Evolutionary conservation across 192 early-diverging fungal genomes (phyloP).

Genomic region (Radiomyces spectabilis): DNA sequence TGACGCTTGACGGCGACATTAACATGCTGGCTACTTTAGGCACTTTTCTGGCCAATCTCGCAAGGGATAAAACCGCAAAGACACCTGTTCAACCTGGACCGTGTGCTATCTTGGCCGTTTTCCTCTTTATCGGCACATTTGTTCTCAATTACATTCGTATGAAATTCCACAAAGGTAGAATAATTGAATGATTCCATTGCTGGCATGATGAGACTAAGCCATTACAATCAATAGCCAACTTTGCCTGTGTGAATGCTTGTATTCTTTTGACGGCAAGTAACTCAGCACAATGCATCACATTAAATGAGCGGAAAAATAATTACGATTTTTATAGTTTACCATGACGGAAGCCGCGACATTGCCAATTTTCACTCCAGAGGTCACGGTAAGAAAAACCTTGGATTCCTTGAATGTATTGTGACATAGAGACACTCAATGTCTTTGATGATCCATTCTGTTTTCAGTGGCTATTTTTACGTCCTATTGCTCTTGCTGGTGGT

Average conservation of each 20-base stretch:
- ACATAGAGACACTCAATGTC: too few species aligned
- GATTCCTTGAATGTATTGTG: too few species aligned
- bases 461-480: conserved; percentile 21
- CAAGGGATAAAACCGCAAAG: conserved; percentile 5
- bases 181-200: too few species aligned
- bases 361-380: conserved; percentile 8
- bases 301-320: neutral
- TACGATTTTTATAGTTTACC: conserved; percentile 5
- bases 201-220: too few species aligned
- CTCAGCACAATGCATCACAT: neutral
- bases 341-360: conserved; percentile 11
- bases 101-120: conserved; percentile 15
- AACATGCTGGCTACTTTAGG: neutral
- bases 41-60: conserved; percentile 20
- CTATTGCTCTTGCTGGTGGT: conserved; percentile 17
- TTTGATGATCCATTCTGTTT: neutral
- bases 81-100: conserved; percentile 10
- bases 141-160: conserved; percentile 15
- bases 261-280: conserved; percentile 12
- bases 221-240: conserved; percentile 24
- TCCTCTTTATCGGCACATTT: conserved; percentile 23
- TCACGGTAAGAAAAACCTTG: conserved; percentile 10
- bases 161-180: conserved; percentile 18
- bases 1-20: neutral
- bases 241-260: conserved; percentile 18